Percentiles rank a stretch among this genome's conserved stretches.
These are phyloP conservation scores for Cryptosporidium canis DNA, from an alignment of 169 alveolate genomes.

Conservation along the genomic window DNA sequence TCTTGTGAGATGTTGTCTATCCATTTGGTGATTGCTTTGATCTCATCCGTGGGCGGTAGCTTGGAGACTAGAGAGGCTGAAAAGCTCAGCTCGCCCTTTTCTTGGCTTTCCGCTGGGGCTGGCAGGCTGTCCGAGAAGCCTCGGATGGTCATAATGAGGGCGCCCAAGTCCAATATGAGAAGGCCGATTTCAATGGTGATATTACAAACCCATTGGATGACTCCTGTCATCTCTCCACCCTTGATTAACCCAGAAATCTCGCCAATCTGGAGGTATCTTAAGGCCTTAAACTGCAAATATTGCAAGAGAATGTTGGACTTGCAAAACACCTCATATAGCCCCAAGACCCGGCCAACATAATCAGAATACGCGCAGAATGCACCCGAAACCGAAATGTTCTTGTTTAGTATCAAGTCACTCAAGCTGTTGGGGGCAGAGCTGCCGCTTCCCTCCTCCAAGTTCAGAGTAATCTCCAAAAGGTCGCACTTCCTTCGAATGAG, in stretches of 20 bases:
- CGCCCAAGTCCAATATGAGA: conserved; percentile 1
- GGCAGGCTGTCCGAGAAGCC: not conserved
- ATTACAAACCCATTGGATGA: conserved; percentile 54
- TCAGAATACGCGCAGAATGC: not conserved
- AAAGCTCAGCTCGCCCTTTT: not conserved
- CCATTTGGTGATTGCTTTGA: not conserved
- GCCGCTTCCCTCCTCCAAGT: not conserved
- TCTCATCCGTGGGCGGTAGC: not conserved
- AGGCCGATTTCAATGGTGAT: conserved; percentile 8
- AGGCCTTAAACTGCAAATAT: conserved; percentile 51
- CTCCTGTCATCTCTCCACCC: conserved; percentile 23
- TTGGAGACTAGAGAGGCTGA: no score
- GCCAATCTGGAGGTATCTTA: conserved; percentile 2
- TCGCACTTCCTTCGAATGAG: conserved; percentile 1
- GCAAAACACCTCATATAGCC: conserved; percentile 25
- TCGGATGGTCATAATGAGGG: not conserved
- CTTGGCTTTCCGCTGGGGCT: not conserved
- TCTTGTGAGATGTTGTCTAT: conserved; percentile 6
- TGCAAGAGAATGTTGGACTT: conserved; percentile 41
- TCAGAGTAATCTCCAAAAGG: conserved; percentile 5
- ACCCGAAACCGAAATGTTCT: not conserved
- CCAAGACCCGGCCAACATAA: conserved; percentile 6
- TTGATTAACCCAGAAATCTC: not conserved
- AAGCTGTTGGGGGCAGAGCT: not conserved
- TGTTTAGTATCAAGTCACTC: not conserved